phyloP scores from a whole-genome alignment of 257 asterid genomes.

The Solanum raphanifolium region DNA sequence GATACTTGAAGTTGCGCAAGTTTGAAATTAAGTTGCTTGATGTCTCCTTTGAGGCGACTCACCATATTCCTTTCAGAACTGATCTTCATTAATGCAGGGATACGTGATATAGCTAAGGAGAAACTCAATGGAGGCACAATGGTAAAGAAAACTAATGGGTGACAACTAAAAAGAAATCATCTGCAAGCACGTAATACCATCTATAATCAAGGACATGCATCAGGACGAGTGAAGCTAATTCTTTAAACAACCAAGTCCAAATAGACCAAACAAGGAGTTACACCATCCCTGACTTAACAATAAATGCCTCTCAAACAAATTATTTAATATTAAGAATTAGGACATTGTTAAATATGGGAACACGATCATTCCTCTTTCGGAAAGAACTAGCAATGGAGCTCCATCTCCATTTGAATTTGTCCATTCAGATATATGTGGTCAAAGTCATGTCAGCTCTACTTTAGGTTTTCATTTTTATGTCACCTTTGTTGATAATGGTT shows the following conservation, averaged over 20 bases:
- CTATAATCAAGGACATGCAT: background rate
- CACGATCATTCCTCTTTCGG: background rate
- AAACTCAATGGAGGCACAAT: conserved; percentile 5
- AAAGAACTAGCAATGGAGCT: background rate
- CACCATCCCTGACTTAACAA: background rate
- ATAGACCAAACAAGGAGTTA: background rate
- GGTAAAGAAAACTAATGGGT: background rate
- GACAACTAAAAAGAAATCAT: background rate
- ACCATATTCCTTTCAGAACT: conserved; percentile 66
- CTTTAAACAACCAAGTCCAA: background rate
- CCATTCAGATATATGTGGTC: background rate
- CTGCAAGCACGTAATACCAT: background rate
- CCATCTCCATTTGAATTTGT: background rate
- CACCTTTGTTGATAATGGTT: background rate
- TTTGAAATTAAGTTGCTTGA: conserved; percentile 63
- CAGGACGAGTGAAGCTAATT: background rate
- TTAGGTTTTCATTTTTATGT: background rate
- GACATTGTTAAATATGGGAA: background rate
- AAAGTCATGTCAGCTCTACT: background rate
- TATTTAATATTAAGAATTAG: background rate
- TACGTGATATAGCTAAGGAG: conserved; percentile 84
- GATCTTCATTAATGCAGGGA: conserved; percentile 91
- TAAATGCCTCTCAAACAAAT: background rate
- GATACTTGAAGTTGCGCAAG: conserved; percentile 57
- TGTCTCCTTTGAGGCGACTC: conserved; percentile 69